Percentiles rank a stretch among this genome's conserved stretches.
Evolutionary conservation across 768 basidiomycete species (phyloP).

Genomic region (Termitomyces bulborhizus): DNA sequence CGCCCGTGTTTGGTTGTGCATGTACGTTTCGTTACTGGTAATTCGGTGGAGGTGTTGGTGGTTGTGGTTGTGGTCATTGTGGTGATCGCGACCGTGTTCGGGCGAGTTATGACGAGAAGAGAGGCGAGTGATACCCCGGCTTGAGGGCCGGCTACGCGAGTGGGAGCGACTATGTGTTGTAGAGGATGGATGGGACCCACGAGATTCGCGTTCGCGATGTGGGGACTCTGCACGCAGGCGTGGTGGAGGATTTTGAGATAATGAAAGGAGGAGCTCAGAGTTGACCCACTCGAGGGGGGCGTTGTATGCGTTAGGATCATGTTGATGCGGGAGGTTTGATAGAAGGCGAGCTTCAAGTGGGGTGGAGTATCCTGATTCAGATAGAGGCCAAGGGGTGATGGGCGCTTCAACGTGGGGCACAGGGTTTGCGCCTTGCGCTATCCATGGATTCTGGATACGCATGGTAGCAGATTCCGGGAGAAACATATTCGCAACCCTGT

Average conservation of each 20-base stretch:
- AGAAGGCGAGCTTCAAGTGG: constrained; percentile 32
- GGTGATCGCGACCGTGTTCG: constrained; percentile 29
- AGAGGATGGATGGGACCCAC: constrained; percentile 14
- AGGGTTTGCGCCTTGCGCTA: constrained; percentile 35
- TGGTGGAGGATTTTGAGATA: constrained; percentile 34
- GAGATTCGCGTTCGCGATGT: constrained; percentile 5
- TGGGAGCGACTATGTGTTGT: constrained; percentile 17
- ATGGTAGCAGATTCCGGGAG: constrained; percentile 57
- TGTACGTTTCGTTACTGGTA: constrained; percentile 37
- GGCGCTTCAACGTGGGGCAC: constrained; percentile 15
- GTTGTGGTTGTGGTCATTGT: not conserved
- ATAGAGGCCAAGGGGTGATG: constrained; percentile 10
- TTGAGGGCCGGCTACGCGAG: constrained; percentile 16
- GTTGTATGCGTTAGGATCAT: constrained; percentile 31
- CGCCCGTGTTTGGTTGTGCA: constrained; percentile 42
- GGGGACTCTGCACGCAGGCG: constrained; percentile 20
- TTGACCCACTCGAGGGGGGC: constrained; percentile 75
- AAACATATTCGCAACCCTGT: constrained; percentile 79
- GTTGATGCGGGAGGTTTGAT: constrained; percentile 40
- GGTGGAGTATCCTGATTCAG: constrained; percentile 29
- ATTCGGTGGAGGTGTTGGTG: constrained; percentile 2
- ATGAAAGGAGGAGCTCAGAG: constrained; percentile 72
- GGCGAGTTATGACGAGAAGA: constrained; percentile 53
- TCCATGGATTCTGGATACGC: constrained; percentile 63
- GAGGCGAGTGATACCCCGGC: constrained; percentile 13